Evolutionary conservation across 2,329 filamentous ascomycete species (phyloP), one percentile per base, ranked within the genome.

Genomic region (Aspergillus hortae): DNA sequence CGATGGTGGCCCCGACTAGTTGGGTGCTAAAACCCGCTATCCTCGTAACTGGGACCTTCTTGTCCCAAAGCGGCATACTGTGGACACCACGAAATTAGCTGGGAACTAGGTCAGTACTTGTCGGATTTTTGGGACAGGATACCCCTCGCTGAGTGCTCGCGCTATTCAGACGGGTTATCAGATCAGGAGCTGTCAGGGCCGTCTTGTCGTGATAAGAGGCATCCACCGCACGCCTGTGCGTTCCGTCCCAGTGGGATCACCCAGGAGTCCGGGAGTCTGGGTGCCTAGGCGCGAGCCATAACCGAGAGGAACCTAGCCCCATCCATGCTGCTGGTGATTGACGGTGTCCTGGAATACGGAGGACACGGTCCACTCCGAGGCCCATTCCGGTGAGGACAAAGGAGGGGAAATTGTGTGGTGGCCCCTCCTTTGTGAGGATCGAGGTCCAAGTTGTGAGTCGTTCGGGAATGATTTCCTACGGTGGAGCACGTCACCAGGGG

Each of bases 11-110:
- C 11, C 35, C 32, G 35, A 33, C 48, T 49, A 30, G 41, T 27
- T 44, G 47, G 32, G 30, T 38, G 46, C 46, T 41, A 48, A 49
- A 42, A 42, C 40, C 11, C 17, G 40, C 48, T 49, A 33, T 49
- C 48, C 48, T 49, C 41, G 36, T 49, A 49, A 40, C 41, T 44
- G 48, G 48, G 40, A 49, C 23, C 27, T 19, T 21, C 48, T 30
- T 43, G 41, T 32, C 5, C 48, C 48, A 11, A 30, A 49, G 25
- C 11, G 41, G 40, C 6, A 42, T 42, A 42, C n/a, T 42, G 40
- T 12, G 35, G 17, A n/a, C 17, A 7, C 27, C 9, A 9, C 27
- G 7, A 11, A 11, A 30, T 30, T 30, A 30, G 27, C 7, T 30
- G 27, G 10, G 7, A 10, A 30, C 27, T 30, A 2, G 6, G 10